Conservation (phyloP, 495 filamentous ascomycete genomes). For the Aspergillus ostianus region DNA sequence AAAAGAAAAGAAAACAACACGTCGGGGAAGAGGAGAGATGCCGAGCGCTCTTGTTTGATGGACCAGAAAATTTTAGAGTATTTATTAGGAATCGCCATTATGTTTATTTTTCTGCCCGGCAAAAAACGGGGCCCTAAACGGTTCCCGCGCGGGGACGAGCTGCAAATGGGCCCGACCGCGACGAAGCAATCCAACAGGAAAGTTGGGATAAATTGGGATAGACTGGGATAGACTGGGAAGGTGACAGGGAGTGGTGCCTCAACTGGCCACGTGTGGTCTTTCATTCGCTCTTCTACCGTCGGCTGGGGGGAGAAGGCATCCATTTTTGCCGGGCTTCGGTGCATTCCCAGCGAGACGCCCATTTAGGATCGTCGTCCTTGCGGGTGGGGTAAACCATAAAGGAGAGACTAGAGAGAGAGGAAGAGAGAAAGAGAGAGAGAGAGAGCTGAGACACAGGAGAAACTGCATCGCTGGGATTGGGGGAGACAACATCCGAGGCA, state of each 20-base stretch:
- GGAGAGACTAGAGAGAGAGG: no score
- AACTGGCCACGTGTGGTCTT: slow-evolving; percentile 9
- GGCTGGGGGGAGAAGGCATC: background rate
- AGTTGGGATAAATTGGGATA: background rate
- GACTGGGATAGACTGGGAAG: background rate
- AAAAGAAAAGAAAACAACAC: slow-evolving; percentile 6
- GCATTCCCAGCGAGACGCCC: background rate
- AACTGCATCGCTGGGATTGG: background rate
- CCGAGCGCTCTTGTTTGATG: background rate
- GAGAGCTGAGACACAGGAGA: no score
- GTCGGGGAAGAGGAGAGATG: slow-evolving; percentile 4
- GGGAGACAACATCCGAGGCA: slow-evolving; percentile 6
- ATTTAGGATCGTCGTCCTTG: slow-evolving; percentile 4
- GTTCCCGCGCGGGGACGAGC: slow-evolving; percentile 12
- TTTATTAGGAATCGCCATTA: slow-evolving; percentile 10
- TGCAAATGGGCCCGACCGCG: slow-evolving; percentile 1
- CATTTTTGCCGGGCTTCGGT: slow-evolving; percentile 1
- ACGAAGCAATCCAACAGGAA: no score
- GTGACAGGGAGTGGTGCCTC: background rate
- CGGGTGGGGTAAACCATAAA: slow-evolving; percentile 11
- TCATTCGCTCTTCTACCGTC: slow-evolving; percentile 6
- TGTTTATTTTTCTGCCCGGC: slow-evolving; percentile 28
- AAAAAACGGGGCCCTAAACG: slow-evolving; percentile 15
- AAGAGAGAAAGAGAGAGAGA: no score
- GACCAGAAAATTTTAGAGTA: slow-evolving; percentile 2